Evolutionary conservation across 2,329 filamentous ascomycete species (phyloP).

Genomic region (Fusarium poae): DNA sequence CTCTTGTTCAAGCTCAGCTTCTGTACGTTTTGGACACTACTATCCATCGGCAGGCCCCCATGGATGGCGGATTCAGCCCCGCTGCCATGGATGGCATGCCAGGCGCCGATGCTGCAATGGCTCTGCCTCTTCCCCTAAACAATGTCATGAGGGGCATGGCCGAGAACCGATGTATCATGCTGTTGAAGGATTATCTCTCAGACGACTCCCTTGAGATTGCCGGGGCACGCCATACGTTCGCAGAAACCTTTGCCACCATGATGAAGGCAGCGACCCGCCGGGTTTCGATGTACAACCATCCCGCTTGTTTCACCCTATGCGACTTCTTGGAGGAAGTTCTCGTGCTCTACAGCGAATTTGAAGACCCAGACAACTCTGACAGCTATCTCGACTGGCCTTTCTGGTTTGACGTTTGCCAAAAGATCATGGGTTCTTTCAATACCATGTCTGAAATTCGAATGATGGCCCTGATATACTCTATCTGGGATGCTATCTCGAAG

Average conservation of each 20-base stretch:
- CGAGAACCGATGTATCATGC: conserved; percentile 86
- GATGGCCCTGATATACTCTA: conserved; percentile 82
- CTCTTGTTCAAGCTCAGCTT: conserved; percentile 85
- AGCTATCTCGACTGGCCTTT: conserved; percentile 81
- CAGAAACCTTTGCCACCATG: conserved; percentile 78
- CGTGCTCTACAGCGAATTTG: conserved; percentile 67
- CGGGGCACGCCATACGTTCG: conserved; percentile 75
- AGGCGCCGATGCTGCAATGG: conserved; percentile 74
- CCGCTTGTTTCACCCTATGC: conserved; percentile 88
- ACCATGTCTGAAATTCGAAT: conserved; percentile 90
- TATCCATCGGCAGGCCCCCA: conserved; percentile 78
- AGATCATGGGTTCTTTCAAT: conserved; percentile 86
- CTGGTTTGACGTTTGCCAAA: conserved; percentile 84
- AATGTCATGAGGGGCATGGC: conserved; percentile 85
- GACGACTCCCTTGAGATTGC: conserved; percentile 57
- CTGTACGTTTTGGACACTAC: conserved; percentile 84
- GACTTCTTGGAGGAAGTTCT: conserved; percentile 90
- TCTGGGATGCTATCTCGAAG: conserved; percentile 79
- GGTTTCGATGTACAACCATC: conserved; percentile 84
- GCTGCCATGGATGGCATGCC: conserved; percentile 61
- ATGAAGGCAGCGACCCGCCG: conserved; percentile 80
- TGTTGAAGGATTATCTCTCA: conserved; percentile 83
- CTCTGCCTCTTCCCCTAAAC: conserved; percentile 71
- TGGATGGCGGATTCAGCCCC: conserved; percentile 60
- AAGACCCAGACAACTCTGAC: conserved; percentile 56